Evolutionary conservation across 2,329 filamentous ascomycete species (phyloP).

Genomic region (Chalaropsis thielavioides): DNA sequence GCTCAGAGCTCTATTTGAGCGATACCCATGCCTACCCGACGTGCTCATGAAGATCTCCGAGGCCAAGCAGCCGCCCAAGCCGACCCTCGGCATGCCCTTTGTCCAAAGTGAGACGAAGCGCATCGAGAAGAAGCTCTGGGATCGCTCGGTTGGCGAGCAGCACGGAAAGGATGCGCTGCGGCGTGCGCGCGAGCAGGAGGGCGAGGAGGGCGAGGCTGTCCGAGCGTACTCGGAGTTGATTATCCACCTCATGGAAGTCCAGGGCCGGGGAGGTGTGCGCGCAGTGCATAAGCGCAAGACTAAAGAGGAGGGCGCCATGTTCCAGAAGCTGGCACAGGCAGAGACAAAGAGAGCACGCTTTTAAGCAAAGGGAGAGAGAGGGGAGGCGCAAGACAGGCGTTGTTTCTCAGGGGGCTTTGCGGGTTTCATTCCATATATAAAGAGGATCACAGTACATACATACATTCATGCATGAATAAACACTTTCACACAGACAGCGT

Average conservation of each 20-base stretch:
- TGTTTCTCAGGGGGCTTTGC: neutral
- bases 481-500: neutral
- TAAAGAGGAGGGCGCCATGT: slow-evolving; percentile 10
- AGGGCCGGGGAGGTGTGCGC: slow-evolving; percentile 7
- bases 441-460: slow-evolving; percentile 9
- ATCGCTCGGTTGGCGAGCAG: slow-evolving; percentile 41
- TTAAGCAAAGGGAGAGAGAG: neutral
- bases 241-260: slow-evolving; percentile 31
- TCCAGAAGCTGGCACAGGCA: slow-evolving; percentile 6
- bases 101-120: slow-evolving; percentile 15
- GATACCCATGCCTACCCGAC: slow-evolving; percentile 36
- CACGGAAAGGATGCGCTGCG: slow-evolving; percentile 41
- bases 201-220: slow-evolving; percentile 44
- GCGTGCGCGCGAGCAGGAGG: slow-evolving; percentile 33
- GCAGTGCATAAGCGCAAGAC: slow-evolving; percentile 12
- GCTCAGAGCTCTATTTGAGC: slow-evolving; percentile 36
- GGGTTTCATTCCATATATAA: neutral
- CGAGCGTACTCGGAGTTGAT: slow-evolving; percentile 47
- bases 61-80: slow-evolving; percentile 34
- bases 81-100: slow-evolving; percentile 14
- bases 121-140: slow-evolving; percentile 35
- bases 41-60: slow-evolving; percentile 36
- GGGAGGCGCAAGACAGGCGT: neutral
- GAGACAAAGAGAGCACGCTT: slow-evolving; percentile 7
- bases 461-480: neutral